phyloP scores from a whole-genome alignment of 192 early-diverging fungal genomes.

The Glomus cerebriforme region DNA sequence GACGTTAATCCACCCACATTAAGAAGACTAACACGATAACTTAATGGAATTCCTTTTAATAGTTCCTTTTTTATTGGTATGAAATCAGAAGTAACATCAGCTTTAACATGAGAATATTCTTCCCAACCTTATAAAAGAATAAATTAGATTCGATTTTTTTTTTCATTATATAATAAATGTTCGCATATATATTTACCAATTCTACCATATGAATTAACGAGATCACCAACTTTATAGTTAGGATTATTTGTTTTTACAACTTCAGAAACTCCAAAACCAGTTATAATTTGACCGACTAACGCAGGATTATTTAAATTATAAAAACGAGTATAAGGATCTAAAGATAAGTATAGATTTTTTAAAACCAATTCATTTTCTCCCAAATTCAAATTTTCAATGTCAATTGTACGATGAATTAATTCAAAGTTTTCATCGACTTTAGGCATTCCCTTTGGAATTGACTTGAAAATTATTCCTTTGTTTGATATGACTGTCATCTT shows the following conservation, averaged over 20 bases:
- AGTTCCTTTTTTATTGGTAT: constrained; percentile 80
- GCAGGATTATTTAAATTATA: constrained; percentile 26
- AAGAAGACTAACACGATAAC: constrained; percentile 9
- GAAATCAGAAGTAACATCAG: constrained; percentile 57
- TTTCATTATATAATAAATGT: no score
- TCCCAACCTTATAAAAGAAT: constrained; percentile 36
- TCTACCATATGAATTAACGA: constrained; percentile 50
- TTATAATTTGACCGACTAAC: constrained; percentile 62
- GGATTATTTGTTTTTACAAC: constrained; percentile 67
- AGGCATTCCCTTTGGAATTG: neutral
- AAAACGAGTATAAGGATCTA: constrained; percentile 76
- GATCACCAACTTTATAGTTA: constrained; percentile 60
- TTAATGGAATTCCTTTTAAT: constrained; percentile 31
- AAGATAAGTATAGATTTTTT: constrained; percentile 63
- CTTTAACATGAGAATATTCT: constrained; percentile 40
- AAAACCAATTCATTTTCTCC: constrained; percentile 54
- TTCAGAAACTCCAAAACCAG: constrained; percentile 59
- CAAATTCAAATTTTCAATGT: constrained; percentile 44
- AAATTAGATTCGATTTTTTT: constrained; percentile 39
- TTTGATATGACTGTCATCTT: constrained; percentile 13
- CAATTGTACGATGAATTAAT: constrained; percentile 36
- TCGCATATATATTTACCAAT: constrained; percentile 57
- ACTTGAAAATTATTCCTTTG: neutral
- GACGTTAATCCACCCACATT: constrained; percentile 29
- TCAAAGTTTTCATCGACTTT: neutral